A percentile compares a stretch with the other conserved stretches of the same genome.
These are phyloP conservation scores for Leccinum barrowsii DNA, from an alignment of 768 basidiomycete genomes.

Conservation along the genomic window DNA sequence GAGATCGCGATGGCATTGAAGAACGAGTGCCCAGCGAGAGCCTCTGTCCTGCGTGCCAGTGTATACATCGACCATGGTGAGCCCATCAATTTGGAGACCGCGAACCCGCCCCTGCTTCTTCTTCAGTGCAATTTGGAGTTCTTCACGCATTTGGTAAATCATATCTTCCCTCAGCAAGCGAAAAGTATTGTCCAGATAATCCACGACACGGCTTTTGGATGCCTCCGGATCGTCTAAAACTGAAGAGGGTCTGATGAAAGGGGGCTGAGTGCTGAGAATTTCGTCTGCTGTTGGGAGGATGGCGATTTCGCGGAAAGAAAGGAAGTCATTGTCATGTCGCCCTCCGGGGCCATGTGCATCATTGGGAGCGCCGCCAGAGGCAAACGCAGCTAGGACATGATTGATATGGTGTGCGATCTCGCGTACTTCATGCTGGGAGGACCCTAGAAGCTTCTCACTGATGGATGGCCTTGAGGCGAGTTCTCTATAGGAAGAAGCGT, in stretches of 20 bases:
- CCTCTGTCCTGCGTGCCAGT: slow-evolving; percentile 27
- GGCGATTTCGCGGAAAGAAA: slow-evolving; percentile 55
- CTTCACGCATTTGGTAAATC: slow-evolving; percentile 57
- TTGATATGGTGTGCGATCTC: slow-evolving; percentile 42
- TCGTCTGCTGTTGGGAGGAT: slow-evolving; percentile 68
- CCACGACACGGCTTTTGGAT: slow-evolving; percentile 35
- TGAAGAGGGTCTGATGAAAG: slow-evolving; percentile 51
- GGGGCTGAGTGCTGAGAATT: slow-evolving; percentile 39
- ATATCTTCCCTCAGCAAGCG: slow-evolving; percentile 65
- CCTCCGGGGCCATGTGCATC: slow-evolving; percentile 48
- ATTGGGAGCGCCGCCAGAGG: slow-evolving; percentile 18
- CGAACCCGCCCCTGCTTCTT: slow-evolving; percentile 42
- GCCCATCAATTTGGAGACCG: slow-evolving; percentile 36
- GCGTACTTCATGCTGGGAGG: slow-evolving; percentile 24
- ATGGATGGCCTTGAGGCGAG: slow-evolving; percentile 34
- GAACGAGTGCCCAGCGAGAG: slow-evolving; percentile 42
- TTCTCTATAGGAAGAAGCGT: slow-evolving; percentile 36
- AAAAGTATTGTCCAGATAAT: slow-evolving; percentile 64
- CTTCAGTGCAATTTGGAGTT: slow-evolving; percentile 42
- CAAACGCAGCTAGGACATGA: slow-evolving; percentile 32
- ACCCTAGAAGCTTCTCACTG: slow-evolving; percentile 25
- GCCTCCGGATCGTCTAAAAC: slow-evolving; percentile 44
- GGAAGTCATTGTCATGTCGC: slow-evolving; percentile 67
- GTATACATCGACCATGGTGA: slow-evolving; percentile 39
- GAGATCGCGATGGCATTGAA: slow-evolving; percentile 37